Percentiles rank a stretch among this genome's conserved stretches.
Conservation (phyloP, 2,329 filamentous ascomycete species). For the Dothistroma pini region DNA sequence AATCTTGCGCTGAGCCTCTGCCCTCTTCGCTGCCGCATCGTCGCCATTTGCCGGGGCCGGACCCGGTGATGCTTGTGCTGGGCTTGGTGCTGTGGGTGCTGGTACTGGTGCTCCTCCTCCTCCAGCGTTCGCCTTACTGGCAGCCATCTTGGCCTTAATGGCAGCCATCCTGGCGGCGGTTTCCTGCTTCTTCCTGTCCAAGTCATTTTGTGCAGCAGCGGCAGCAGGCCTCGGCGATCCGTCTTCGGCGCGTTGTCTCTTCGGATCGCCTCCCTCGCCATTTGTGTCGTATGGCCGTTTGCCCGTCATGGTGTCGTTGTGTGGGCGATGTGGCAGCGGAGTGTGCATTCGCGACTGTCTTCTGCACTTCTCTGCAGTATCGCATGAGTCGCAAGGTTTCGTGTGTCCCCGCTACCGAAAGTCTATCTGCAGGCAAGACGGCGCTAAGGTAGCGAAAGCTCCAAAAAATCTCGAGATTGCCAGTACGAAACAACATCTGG, state of each 20-base stretch:
- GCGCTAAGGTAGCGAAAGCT: background rate
- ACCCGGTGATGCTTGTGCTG: constrained; percentile 16
- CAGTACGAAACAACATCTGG: background rate
- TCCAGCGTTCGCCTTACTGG: constrained; percentile 22
- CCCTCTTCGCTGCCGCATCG: constrained; percentile 29
- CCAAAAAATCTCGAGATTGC: constrained; percentile 1
- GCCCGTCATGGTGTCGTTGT: constrained; percentile 30
- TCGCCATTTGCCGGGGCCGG: constrained; percentile 8
- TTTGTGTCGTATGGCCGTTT: constrained; percentile 43
- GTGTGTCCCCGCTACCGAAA: background rate
- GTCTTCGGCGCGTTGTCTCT: constrained; percentile 40
- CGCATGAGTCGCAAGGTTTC: background rate
- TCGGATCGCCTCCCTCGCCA: constrained; percentile 38
- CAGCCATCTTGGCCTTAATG: constrained; percentile 35
- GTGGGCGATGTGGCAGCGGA: background rate
- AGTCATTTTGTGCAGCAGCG: constrained; percentile 24
- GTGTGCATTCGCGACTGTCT: background rate
- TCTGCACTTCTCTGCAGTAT: background rate
- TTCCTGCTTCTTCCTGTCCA: constrained; percentile 34
- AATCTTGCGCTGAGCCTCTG: constrained; percentile 32
- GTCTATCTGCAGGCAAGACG: background rate
- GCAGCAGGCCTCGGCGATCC: constrained; percentile 34
- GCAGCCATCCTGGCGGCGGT: constrained; percentile 35
- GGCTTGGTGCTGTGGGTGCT: constrained; percentile 10
- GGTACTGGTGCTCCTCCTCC: constrained; percentile 12